Conservation (phyloP, 2,329 filamentous ascomycete genomes). For the Alternaria incomplexa region DNA sequence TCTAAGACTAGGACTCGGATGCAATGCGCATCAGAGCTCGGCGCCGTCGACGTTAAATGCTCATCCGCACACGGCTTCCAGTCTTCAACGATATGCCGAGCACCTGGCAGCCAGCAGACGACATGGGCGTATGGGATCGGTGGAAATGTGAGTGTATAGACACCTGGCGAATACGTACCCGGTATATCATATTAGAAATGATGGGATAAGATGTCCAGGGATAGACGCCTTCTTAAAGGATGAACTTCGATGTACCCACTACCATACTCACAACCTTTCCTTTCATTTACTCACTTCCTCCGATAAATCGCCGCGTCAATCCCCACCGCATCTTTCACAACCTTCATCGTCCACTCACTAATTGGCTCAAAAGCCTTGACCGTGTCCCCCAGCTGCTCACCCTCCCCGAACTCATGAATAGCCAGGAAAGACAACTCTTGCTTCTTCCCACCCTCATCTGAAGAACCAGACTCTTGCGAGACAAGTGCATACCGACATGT, state of each 20-base stretch:
- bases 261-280: not conserved
- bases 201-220: no score
- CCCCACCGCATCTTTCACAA: slow-evolving; percentile 25
- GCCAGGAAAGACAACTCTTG: slow-evolving; percentile 31
- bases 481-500: slow-evolving; percentile 29
- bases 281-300: slow-evolving; percentile 4
- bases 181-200: not conserved
- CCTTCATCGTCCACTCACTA: slow-evolving; percentile 40
- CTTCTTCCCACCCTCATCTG: slow-evolving; percentile 7
- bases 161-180: not conserved
- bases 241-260: not conserved
- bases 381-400: slow-evolving; percentile 32
- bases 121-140: not conserved
- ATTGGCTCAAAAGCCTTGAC: slow-evolving; percentile 37
- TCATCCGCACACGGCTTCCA: not conserved
- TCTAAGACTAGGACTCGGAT: not conserved
- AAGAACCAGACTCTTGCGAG: slow-evolving; percentile 5
- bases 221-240: not conserved
- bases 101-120: not conserved
- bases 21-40: not conserved
- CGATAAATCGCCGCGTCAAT: slow-evolving; percentile 41
- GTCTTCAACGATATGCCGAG: not conserved
- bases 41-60: not conserved
- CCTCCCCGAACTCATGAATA: slow-evolving; percentile 40
- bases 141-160: not conserved